Evolutionary conservation across 2,329 filamentous ascomycete species (phyloP).

Genomic region (Fonsecaea nubica): DNA sequence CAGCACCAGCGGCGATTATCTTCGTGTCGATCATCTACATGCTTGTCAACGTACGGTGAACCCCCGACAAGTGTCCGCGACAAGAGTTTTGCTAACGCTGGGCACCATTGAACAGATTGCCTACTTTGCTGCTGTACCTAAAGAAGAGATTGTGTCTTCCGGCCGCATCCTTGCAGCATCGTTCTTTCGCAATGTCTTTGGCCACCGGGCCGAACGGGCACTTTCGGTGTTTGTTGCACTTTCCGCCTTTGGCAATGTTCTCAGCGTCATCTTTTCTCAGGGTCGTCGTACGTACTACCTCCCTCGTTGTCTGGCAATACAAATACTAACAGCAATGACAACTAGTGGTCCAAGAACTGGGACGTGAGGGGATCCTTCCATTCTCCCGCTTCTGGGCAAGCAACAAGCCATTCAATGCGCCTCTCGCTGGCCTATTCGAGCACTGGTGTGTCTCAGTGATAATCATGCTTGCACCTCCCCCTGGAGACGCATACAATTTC

Average conservation of each 20-base stretch:
- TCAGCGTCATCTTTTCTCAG: constrained; percentile 63
- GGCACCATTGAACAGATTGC: constrained; percentile 48
- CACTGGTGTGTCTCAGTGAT: constrained; percentile 71
- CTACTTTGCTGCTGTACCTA: constrained; percentile 65
- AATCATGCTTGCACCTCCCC: constrained; percentile 69
- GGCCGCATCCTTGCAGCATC: constrained; percentile 63
- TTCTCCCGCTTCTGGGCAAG: constrained; percentile 72
- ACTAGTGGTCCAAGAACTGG: constrained; percentile 65
- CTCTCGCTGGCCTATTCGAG: constrained; percentile 58
- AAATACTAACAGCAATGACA: constrained; percentile 47
- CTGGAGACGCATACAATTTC: constrained; percentile 73
- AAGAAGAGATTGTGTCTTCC: constrained; percentile 60
- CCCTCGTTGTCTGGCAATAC: not conserved
- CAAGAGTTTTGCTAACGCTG: not conserved
- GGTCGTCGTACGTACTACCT: constrained; percentile 45
- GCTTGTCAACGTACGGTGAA: constrained; percentile 54
- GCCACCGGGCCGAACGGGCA: constrained; percentile 51
- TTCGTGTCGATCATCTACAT: constrained; percentile 64
- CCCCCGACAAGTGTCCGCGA: not conserved
- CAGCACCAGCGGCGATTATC: constrained; percentile 62
- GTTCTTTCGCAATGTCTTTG: constrained; percentile 65
- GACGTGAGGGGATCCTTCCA: constrained; percentile 72
- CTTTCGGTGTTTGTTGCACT: constrained; percentile 58
- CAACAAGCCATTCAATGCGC: constrained; percentile 67
- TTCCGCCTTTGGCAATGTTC: constrained; percentile 63